Percentiles rank a stretch among this genome's conserved stretches.
Conservation (phyloP, 2,329 filamentous ascomycete species). For the Cryphonectria japonica region DNA sequence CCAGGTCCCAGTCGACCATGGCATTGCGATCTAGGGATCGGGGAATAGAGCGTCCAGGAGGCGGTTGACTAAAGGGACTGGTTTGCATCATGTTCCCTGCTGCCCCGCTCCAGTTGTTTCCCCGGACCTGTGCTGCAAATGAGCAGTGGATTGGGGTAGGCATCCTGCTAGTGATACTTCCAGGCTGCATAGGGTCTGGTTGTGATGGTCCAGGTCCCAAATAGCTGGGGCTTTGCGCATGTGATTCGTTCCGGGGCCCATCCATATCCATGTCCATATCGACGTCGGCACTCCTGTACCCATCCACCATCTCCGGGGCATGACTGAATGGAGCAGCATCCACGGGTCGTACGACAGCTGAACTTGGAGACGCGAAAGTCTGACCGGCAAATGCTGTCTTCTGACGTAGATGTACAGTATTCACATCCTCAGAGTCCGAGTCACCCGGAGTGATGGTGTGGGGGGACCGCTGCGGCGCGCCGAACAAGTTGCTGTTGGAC, state of each 20-base stretch:
- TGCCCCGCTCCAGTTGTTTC: conserved; percentile 51
- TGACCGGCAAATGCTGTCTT: conserved; percentile 40
- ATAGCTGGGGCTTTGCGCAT: conserved; percentile 28
- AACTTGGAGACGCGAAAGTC: conserved; percentile 33
- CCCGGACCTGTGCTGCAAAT: conserved; percentile 59
- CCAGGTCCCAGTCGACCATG: conserved; percentile 53
- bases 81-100: conserved; percentile 39
- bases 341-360: conserved; percentile 30
- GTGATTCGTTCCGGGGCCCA: conserved; percentile 33
- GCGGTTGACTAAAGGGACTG: conserved; percentile 44
- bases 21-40: conserved; percentile 48
- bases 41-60: conserved; percentile 51
- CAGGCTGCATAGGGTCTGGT: conserved; percentile 36
- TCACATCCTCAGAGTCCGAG: conserved; percentile 40
- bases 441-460: conserved; percentile 42
- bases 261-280: conserved; percentile 59
- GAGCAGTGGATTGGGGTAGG: conserved; percentile 64
- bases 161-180: conserved; percentile 51
- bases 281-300: conserved; percentile 29
- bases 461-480: conserved; percentile 34
- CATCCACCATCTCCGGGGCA: conserved; percentile 38
- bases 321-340: conserved; percentile 25
- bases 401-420: conserved; percentile 30
- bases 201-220: conserved; percentile 40
- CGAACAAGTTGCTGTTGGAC: conserved; percentile 30